phyloP scores from a whole-genome alignment of 1,284 basidiomycete species.

The Xerocomus cyaneibrunnescens region DNA sequence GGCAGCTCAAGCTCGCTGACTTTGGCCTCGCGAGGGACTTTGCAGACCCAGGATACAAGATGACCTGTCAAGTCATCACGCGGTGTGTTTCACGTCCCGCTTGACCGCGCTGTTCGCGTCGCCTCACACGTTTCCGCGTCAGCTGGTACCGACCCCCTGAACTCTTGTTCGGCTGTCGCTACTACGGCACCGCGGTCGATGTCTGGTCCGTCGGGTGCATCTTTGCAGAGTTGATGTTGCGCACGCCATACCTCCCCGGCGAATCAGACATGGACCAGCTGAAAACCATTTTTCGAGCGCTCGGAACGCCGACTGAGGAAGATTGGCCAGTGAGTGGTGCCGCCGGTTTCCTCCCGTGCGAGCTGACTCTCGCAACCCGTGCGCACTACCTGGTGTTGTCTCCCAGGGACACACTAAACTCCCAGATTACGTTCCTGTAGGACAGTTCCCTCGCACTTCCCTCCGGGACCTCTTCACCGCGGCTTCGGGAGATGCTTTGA shows the following conservation, averaged over 20 bases:
- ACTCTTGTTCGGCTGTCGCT: slow-evolving; percentile 83
- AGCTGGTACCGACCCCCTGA: slow-evolving; percentile 99
- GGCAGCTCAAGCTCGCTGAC: slow-evolving; percentile 96
- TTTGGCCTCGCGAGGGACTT: slow-evolving; percentile 98
- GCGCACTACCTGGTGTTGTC: no score
- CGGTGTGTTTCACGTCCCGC: slow-evolving; percentile 49
- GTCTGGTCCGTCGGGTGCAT: slow-evolving; percentile 97
- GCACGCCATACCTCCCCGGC: slow-evolving; percentile 91
- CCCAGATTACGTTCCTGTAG: slow-evolving; percentile 85
- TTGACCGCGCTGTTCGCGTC: background rate
- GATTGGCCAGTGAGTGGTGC: slow-evolving; percentile 83
- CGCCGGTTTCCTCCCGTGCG: background rate
- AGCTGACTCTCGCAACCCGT: slow-evolving; percentile 1
- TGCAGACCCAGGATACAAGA: slow-evolving; percentile 88
- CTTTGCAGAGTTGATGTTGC: slow-evolving; percentile 93
- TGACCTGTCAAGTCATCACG: slow-evolving; percentile 99
- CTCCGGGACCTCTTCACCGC: slow-evolving; percentile 89
- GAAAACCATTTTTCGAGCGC: slow-evolving; percentile 90
- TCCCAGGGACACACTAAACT: slow-evolving; percentile 81
- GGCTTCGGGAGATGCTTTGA: slow-evolving; percentile 84
- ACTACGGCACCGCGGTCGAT: slow-evolving; percentile 88
- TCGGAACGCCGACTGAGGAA: slow-evolving; percentile 93
- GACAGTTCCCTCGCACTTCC: slow-evolving; percentile 80
- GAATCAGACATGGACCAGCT: slow-evolving; percentile 97
- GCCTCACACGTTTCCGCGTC: slow-evolving; percentile 1